phyloP scores from a whole-genome alignment of 495 filamentous ascomycete genomes.

The Neurospora africana region DNA sequence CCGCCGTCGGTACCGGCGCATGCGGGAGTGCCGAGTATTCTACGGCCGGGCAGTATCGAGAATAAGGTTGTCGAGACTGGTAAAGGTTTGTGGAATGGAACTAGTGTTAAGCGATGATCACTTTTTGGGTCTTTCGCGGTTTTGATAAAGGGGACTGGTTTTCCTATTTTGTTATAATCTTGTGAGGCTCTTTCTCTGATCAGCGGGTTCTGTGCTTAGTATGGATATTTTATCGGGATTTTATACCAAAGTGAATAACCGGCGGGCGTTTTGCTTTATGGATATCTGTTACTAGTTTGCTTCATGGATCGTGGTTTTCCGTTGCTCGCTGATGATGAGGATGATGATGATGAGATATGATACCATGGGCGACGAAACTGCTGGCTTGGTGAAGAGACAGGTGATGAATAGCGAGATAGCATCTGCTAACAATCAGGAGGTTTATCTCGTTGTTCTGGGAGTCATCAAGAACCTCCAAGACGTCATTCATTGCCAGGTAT shows the following conservation, averaged over 20 bases:
- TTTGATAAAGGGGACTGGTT: neutral
- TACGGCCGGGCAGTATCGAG: conserved; percentile 21
- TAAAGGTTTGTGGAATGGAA: conserved; percentile 22
- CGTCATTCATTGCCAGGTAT: neutral
- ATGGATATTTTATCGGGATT: neutral
- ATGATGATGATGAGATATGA: neutral
- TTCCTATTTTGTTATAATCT: neutral
- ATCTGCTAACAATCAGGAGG: neutral
- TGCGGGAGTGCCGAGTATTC: conserved; percentile 15
- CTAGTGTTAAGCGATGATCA: conserved; percentile 12
- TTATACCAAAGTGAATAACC: neutral
- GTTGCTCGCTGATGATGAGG: neutral
- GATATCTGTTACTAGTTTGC: neutral
- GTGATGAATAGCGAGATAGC: too few relatives aligned
- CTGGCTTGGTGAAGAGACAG: too few relatives aligned
- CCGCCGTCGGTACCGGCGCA: neutral
- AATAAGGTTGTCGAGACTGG: conserved; percentile 24
- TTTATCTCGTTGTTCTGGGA: neutral
- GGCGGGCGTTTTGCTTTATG: neutral
- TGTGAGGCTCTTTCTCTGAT: neutral
- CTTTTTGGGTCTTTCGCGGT: neutral
- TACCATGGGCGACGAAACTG: too few relatives aligned
- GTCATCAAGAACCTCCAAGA: neutral
- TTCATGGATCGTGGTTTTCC: neutral
- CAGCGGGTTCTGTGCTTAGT: neutral